These are phyloP conservation scores for Citropsis articulata DNA, from an alignment of 345 rosid species.

Conservation along the genomic window DNA sequence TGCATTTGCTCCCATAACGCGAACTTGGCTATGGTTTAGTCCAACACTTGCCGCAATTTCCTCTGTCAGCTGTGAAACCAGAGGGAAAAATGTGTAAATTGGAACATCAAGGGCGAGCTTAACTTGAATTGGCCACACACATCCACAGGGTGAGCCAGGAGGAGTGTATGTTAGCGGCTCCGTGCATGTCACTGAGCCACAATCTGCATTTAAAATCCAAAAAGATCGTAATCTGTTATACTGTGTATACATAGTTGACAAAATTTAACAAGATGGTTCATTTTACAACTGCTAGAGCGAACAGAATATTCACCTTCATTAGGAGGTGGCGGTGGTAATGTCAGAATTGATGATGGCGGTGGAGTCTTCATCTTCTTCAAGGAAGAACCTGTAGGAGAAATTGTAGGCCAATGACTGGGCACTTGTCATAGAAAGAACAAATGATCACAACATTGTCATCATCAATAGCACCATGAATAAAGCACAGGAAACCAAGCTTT, in stretches of 20 bases:
- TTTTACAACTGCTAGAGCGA: background rate
- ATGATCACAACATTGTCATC: background rate
- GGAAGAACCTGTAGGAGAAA: conserved; percentile 39
- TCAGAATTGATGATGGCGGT: conserved; percentile 36
- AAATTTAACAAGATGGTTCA: background rate
- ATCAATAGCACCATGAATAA: conserved; percentile 11
- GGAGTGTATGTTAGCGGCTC: conserved; percentile 62
- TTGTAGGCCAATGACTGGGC: conserved; percentile 37
- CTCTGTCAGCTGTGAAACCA: conserved; percentile 57
- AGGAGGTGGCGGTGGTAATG: conserved; percentile 69
- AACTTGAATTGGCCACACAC: conserved; percentile 71
- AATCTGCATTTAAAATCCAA: conserved; percentile 37
- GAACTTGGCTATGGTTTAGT: conserved; percentile 58
- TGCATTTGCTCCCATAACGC: conserved; percentile 65
- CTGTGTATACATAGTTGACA: background rate
- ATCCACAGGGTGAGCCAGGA: conserved; percentile 55
- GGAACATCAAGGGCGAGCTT: conserved; percentile 51
- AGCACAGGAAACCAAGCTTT: conserved; percentile 4
- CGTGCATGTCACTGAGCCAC: conserved; percentile 45
- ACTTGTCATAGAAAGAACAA: conserved; percentile 28
- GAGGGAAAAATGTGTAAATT: conserved; percentile 55
- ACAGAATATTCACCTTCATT: conserved; percentile 36
- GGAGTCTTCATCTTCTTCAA: conserved; percentile 41
- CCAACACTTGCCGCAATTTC: conserved; percentile 48
- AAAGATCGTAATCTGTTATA: background rate